Base-by-base conservation (phyloP, 2,329 filamentous ascomycete species). In the Sarocladium strictum region DNA sequence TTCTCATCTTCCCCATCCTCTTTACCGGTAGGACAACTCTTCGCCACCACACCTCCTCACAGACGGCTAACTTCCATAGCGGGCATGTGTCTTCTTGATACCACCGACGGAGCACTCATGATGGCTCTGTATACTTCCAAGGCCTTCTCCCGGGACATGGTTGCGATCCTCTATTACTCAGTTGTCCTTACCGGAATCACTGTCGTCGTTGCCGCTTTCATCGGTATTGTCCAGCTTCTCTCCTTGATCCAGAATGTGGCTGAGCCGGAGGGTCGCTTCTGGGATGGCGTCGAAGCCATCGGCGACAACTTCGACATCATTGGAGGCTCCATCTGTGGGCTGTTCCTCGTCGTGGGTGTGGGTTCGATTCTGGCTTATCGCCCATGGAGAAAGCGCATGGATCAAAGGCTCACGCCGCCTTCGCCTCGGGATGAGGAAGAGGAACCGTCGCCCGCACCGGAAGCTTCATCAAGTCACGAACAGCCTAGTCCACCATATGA, bases 101-200 rank as follows among this genome's bases (percentile, higher is more conserved):
- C 92, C 0, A 87, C 86, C 0, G 94, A 97, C 63, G 93, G 93
- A 23, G 93, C 93, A 1, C 77, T 97, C 19, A 97, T 97, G 92
- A 92, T 96, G 83, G 86, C 87, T 1, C 76, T 97, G 1, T 97
- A 99, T 70, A 91, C 92, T 0, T 88, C 86, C 37, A 89, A 82
- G 57, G 76, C 87, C 27, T 85, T 95, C 47, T 85, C 89, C 0
- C 78, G 87, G 55, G 92, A 97, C 64, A 80, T 81, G 1, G 83
- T 97, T n/a, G 91, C 92, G 0, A 92, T 97, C 47, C 73, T 96
- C 1, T 97, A 97, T 72, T 97, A 97, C 71, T 95, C 90, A 12
- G 88, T 93, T 60, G 87, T 96, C 0, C 77, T 96, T 26, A 96
- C 90, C 0, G 83, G 80, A 2, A 82, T 96, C 53, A 97, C 91